Evolutionary conservation across 2,329 filamentous ascomycete genomes (phyloP), one percentile per base, ranked within the genome.

Genomic region (Hypoxylon sp.): DNA sequence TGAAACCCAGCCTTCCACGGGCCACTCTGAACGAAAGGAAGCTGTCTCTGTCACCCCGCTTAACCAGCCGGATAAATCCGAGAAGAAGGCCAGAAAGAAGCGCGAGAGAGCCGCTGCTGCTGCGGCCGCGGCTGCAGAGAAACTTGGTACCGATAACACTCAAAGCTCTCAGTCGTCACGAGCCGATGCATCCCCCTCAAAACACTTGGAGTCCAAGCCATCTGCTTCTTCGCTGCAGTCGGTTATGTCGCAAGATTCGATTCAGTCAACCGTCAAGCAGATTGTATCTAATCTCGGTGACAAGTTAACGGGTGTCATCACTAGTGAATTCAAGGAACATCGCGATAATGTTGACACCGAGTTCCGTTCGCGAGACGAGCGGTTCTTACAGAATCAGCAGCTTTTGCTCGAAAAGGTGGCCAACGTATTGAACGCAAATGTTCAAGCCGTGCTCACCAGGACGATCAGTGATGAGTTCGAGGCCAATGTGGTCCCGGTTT

Each of bases 401-500:
- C 77, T 78, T 61, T 71, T 85, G 12, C 73, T 85, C 30, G 78
- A 82, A 55, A 76, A 81, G 68, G 80, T 85, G 26, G 83, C 81
- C 3, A 74, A 80, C 23, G 81, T 85, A 23, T 75, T 88, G 36
- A 84, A 82, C 57, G 77, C 80, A 53, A 86, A 85, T 65, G 84
- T 82, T 13, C 79, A 86, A 70, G 86, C 88, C 63, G 89, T 90
- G 15, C 79, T 97, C 26, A 79, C 85, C 54, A 86, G 84, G 54
- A 89, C 96, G 61, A 86, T 96, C 40, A 82, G 84, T 35, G 80
- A 85, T 36, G 88, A 89, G 69, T 90, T 96, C 59, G 82, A 90
- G 55, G 80, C 85, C 46, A 80, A 85, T 9, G 83, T 97, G 32
- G 77, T 96, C 42, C 93, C 94, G 7, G 78, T 86, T 21, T 76